phyloP scores from a whole-genome alignment of 306 rosid genomes.

The Hippophae tibetana region DNA sequence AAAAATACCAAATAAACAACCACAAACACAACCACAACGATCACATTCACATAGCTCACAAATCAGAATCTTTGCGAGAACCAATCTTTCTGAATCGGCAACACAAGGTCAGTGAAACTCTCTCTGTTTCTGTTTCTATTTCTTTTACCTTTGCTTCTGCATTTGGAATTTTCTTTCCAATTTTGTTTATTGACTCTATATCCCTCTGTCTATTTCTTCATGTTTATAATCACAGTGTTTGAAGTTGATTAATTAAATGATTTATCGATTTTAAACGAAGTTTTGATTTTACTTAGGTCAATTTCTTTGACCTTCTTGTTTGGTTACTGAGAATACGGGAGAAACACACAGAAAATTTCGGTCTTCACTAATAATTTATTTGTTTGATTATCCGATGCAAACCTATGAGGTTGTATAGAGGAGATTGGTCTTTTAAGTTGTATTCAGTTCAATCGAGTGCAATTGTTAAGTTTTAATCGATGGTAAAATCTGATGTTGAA shows the following conservation, averaged over 20 bases:
- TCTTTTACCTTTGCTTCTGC: conserved; percentile 8
- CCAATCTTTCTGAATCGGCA: conserved; percentile 53
- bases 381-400: conserved; percentile 16
- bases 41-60: conserved; percentile 38
- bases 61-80: conserved; percentile 24
- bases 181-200: conserved; percentile 19
- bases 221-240: conserved; percentile 17
- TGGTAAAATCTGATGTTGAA: conserved; percentile 8
- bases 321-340: conserved; percentile 43
- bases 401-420: conserved; percentile 13
- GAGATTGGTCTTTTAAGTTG: conserved; percentile 31
- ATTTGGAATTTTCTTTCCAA: conserved; percentile 4
- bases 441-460: conserved; percentile 40
- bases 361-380: conserved; percentile 15
- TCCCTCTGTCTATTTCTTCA: conserved; percentile 15
- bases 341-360: conserved; percentile 25
- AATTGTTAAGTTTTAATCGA: conserved; percentile 8
- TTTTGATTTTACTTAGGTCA: conserved; percentile 25
- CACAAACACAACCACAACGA: conserved; percentile 36
- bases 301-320: conserved; percentile 29
- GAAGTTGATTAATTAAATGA: conserved; percentile 20
- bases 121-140: background rate
- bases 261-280: conserved; percentile 18
- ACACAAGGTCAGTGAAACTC: conserved; percentile 52
- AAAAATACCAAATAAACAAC: conserved; percentile 18